Percentiles rank a stretch among this genome's conserved stretches.
Conservation (phyloP, 2,329 filamentous ascomycete genomes). For the Colletotrichum sansevieriae region DNA sequence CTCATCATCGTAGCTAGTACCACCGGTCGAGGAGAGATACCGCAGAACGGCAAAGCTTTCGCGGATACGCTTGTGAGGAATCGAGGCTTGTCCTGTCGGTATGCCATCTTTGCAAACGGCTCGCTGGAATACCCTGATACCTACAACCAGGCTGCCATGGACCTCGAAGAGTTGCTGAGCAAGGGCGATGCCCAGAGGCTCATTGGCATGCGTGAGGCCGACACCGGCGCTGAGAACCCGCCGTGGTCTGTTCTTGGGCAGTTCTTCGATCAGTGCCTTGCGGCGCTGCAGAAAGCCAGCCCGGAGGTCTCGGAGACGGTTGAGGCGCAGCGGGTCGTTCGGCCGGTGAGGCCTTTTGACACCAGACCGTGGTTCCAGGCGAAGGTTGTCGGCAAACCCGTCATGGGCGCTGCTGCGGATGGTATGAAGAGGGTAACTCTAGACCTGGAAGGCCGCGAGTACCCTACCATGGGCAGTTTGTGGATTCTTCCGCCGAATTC, state of each 20-base stretch:
- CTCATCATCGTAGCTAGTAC: constrained; percentile 37
- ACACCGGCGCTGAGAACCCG: constrained; percentile 32
- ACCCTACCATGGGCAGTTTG: constrained; percentile 36
- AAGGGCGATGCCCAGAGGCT: constrained; percentile 30
- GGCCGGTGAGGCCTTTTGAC: constrained; percentile 32
- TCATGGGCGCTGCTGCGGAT: constrained; percentile 5
- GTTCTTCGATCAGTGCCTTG: constrained; percentile 35
- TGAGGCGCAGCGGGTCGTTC: neutral
- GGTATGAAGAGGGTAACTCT: constrained; percentile 38
- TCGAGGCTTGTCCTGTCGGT: constrained; percentile 22
- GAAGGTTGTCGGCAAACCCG: constrained; percentile 25
- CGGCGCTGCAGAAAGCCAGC: constrained; percentile 30
- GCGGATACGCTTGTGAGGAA: constrained; percentile 33
- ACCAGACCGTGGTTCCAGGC: constrained; percentile 38
- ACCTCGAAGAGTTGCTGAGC: constrained; percentile 33
- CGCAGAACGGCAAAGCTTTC: constrained; percentile 38
- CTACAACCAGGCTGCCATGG: constrained; percentile 39
- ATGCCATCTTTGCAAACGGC: constrained; percentile 38
- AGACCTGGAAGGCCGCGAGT: constrained; percentile 32
- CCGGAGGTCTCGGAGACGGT: neutral
- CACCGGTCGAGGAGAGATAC: constrained; percentile 35
- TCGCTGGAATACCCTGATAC: constrained; percentile 37
- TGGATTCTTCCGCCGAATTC: constrained; percentile 39
- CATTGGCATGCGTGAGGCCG: constrained; percentile 38
- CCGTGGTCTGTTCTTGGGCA: constrained; percentile 36